Evolutionary conservation across 768 basidiomycete species (phyloP), one percentile per base, ranked within the genome.

Genomic region (Podaxis sp.): DNA sequence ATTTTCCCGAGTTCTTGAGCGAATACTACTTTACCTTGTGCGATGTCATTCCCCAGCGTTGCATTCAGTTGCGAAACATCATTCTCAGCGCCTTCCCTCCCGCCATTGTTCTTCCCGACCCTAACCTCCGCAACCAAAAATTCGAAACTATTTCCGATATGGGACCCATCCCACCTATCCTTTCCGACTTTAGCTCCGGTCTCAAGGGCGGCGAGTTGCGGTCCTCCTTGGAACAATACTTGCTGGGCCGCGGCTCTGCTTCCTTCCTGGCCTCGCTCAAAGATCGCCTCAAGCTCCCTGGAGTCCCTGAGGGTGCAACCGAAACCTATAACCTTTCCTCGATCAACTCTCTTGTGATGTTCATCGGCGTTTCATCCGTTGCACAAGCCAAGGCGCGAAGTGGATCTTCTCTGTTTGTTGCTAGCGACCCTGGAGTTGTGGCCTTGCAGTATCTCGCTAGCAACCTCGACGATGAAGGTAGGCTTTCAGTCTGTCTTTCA

Each of bases 1-100:
- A 98, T 76, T 98, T 98, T 82, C 97, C 97, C 55, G 97, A 98
- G 64, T 98, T 98, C 81, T 82, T 98, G 64, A 93, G 90, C 73
- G 94, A 96, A 77, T 94, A 96, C 73, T 96, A 98, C 76, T 96
- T 96, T 78, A 90, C 93, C 47, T 86, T 99, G 36, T 94, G 94
- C 71, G 96, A 98, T 66, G 90, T 85, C 64, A 93, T 99, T 65
- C 97, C 97, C 51, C 81, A 89, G 27, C 86, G 90, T 65, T 98
- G 96, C 82, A 88, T 96, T 63, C 97, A 99, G 75, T 84, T 98
- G 57, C 90, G 95, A 68, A 99, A 99, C 78, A 88, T 99, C 77
- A 87, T 99, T 64, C 88, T 98, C 66, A 91, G 93, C 73, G 96
- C 97, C 29, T 98, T 96, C 83, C 96, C 97, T 54, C 82, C 89